These are phyloP conservation scores for Candida labiduridarum DNA, from an alignment of 1,139 yeast genomes.

Conservation along the genomic window DNA sequence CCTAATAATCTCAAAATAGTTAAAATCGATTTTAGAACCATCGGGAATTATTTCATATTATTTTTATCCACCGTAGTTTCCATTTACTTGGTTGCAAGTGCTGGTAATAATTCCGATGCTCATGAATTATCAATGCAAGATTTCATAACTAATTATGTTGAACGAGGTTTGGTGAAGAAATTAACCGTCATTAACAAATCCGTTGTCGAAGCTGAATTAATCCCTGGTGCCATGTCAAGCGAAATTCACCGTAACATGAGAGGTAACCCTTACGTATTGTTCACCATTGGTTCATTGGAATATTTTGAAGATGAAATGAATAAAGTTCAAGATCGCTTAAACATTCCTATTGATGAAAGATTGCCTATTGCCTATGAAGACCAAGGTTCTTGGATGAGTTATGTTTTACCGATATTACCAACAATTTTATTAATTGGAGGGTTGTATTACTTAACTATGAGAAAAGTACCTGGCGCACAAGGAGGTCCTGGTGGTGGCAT, in stretches of 20 bases:
- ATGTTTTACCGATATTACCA: conserved; percentile 64
- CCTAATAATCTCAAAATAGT: conserved; percentile 36
- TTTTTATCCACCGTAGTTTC: conserved; percentile 14
- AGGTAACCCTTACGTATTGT: conserved; percentile 52
- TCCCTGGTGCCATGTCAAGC: conserved; percentile 56
- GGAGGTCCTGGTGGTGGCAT: conserved; percentile 34
- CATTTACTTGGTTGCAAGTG: conserved; percentile 18
- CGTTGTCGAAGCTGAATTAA: conserved; percentile 73
- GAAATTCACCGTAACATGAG: conserved; percentile 38
- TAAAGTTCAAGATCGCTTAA: conserved; percentile 60
- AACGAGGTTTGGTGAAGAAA: conserved; percentile 78
- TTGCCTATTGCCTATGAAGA: conserved; percentile 68
- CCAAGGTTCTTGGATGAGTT: conserved; percentile 58
- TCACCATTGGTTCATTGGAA: conserved; percentile 75
- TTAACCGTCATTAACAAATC: conserved; percentile 76
- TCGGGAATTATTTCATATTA: conserved; percentile 10
- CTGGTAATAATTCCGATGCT: conserved; percentile 16
- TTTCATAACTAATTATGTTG: conserved; percentile 79
- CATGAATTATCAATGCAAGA: conserved; percentile 83
- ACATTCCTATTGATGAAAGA: conserved; percentile 60
- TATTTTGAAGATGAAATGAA: conserved; percentile 70
- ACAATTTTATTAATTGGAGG: conserved; percentile 73
- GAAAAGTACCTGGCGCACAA: conserved; percentile 50
- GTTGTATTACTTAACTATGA: conserved; percentile 66
- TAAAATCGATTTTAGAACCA: conserved; percentile 27